A percentile compares a stretch with the other conserved stretches of the same genome.
Evolutionary conservation across 139 green algal genomes (phyloP).

Genomic region (Desmodesmus armatus): DNA sequence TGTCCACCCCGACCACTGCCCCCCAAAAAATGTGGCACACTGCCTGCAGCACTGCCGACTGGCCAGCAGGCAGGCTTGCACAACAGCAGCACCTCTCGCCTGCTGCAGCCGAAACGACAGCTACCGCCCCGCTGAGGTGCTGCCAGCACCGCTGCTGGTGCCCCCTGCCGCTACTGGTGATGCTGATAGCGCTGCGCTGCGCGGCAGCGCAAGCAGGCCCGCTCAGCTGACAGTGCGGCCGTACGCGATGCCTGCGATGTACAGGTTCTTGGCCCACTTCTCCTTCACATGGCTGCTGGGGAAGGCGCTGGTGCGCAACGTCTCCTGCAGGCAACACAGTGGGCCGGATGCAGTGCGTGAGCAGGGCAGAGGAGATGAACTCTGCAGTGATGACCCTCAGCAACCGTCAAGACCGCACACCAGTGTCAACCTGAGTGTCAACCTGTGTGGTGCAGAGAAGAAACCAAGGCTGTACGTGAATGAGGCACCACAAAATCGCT

Average conservation of each 20-base stretch:
- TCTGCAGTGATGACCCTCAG: too few species aligned
- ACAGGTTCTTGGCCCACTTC: slow-evolving; percentile 99
- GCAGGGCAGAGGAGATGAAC: background rate
- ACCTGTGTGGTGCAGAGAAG: too few species aligned
- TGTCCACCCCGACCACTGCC: too few species aligned
- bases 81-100: too few species aligned
- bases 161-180: too few species aligned
- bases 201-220: background rate
- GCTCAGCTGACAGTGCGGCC: slow-evolving; percentile 83
- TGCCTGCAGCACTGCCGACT: too few species aligned
- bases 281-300: slow-evolving; percentile 98
- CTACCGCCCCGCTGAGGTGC: too few species aligned
- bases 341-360: background rate
- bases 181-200: too few species aligned
- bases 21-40: too few species aligned
- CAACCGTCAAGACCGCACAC: background rate
- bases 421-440: background rate
- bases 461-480: too few species aligned
- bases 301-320: slow-evolving; percentile 95
- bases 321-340: slow-evolving; percentile 79
- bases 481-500: background rate
- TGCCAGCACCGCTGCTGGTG: background rate
- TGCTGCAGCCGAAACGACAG: too few species aligned
- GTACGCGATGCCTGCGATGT: slow-evolving; percentile 96
- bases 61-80: too few species aligned